These are phyloP conservation scores for Trypanosomatidae sp. DNA, from an alignment of 208 protist genomes.

Conservation along the genomic window DNA sequence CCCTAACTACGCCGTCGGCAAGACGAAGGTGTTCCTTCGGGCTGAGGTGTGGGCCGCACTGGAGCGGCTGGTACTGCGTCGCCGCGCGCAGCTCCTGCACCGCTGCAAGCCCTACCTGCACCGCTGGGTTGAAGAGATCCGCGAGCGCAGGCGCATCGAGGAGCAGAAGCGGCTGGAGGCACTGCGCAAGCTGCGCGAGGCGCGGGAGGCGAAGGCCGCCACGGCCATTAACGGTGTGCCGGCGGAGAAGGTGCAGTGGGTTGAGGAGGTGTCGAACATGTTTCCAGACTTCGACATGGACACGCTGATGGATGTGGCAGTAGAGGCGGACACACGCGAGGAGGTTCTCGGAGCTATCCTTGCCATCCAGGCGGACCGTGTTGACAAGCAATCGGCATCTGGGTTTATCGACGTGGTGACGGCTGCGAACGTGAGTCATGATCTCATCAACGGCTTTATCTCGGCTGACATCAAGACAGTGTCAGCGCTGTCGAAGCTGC, in stretches of 20 bases:
- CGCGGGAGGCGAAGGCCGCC: slow-evolving; percentile 51
- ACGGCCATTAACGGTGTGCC: slow-evolving; percentile 41
- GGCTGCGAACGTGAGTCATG: slow-evolving; percentile 45
- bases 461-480: slow-evolving; percentile 60
- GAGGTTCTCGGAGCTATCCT: slow-evolving; percentile 49
- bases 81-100: slow-evolving; percentile 55
- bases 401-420: slow-evolving; percentile 68
- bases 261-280: slow-evolving; percentile 58
- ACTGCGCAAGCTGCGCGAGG: slow-evolving; percentile 46
- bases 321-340: slow-evolving; percentile 48
- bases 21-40: slow-evolving; percentile 89
- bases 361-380: slow-evolving; percentile 62
- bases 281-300: slow-evolving; percentile 66
- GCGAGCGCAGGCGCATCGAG: slow-evolving; percentile 68
- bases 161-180: slow-evolving; percentile 57
- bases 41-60: slow-evolving; percentile 83
- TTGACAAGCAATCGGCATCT: slow-evolving; percentile 46
- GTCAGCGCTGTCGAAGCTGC: slow-evolving; percentile 48
- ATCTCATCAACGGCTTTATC: slow-evolving; percentile 51
- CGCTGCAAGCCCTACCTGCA: slow-evolving; percentile 69
- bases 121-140: slow-evolving; percentile 63
- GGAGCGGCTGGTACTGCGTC: slow-evolving; percentile 75
- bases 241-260: slow-evolving; percentile 43
- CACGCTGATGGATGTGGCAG: slow-evolving; percentile 61
- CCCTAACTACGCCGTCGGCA: slow-evolving; percentile 81